Evolutionary conservation across 306 rosid genomes (phyloP).

Genomic region (Boehmeria nivea): DNA sequence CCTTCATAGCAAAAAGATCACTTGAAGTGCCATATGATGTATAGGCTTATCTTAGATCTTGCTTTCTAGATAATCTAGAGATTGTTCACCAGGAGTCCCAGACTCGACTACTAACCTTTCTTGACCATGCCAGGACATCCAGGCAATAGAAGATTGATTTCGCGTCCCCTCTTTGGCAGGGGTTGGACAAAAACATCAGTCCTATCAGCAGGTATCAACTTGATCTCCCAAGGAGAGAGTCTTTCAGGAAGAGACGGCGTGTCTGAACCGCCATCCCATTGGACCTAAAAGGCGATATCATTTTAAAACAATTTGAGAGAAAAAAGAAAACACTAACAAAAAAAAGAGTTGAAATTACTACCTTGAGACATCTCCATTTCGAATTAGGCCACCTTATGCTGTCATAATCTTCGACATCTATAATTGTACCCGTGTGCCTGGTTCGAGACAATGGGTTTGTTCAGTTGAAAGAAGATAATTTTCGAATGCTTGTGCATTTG

Average conservation of each 20-base stretch:
- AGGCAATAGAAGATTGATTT: constrained; percentile 18
- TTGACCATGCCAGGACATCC: constrained; percentile 22
- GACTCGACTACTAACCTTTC: constrained; percentile 33
- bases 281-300: constrained; percentile 42
- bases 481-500: too few relatives aligned
- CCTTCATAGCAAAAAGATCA: too few relatives aligned
- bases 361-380: constrained; percentile 67
- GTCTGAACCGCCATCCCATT: constrained; percentile 44
- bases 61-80: not conserved
- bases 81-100: constrained; percentile 7
- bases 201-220: constrained; percentile 23
- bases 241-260: constrained; percentile 34
- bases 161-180: constrained; percentile 25
- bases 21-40: too few relatives aligned
- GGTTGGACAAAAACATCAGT: constrained; percentile 9
- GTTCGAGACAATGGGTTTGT: not conserved
- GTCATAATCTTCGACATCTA: constrained; percentile 48
- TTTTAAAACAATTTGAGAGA: constrained; percentile 5
- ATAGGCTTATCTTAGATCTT: too few relatives aligned
- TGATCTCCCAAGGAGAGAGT: constrained; percentile 68
- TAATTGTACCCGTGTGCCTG: constrained; percentile 51
- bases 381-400: constrained; percentile 57
- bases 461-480: too few relatives aligned
- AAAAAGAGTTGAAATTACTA: constrained; percentile 16
- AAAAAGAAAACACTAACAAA: constrained; percentile 4